A percentile compares a stretch with the other conserved stretches of the same genome.
phyloP scores from a whole-genome alignment of 1,284 basidiomycete species.

The Moesziomyces globuligerus region DNA sequence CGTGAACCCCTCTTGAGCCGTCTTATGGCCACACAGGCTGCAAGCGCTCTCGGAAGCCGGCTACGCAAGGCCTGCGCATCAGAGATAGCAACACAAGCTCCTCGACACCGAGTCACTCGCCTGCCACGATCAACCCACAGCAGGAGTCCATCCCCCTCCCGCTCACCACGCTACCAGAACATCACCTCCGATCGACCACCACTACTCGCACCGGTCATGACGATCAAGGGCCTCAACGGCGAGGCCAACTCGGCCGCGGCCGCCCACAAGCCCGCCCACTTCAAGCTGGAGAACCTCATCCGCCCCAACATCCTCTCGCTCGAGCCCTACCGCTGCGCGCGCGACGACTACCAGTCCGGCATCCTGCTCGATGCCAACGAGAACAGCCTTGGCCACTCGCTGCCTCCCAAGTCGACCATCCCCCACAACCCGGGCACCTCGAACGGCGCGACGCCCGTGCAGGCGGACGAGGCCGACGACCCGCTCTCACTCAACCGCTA shows the following conservation, averaged over 20 bases:
- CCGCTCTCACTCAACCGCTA: conserved; percentile 79
- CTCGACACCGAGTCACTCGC: not conserved
- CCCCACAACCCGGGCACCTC: conserved; percentile 37
- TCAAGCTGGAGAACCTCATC: conserved; percentile 71
- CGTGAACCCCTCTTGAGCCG: too few relatives aligned
- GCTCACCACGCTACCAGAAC: not conserved
- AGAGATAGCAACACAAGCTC: not conserved
- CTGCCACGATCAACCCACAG: not conserved
- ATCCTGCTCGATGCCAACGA: conserved; percentile 99
- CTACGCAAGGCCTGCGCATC: not conserved
- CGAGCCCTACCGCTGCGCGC: conserved; percentile 91
- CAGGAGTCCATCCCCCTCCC: not conserved
- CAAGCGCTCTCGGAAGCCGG: not conserved
- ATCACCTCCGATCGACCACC: not conserved
- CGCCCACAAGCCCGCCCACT: conserved; percentile 66
- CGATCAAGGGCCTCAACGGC: conserved; percentile 49
- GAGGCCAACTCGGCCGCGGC: conserved; percentile 24
- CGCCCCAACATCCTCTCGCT: conserved; percentile 92
- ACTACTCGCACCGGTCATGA: too few relatives aligned
- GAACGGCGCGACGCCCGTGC: conserved; percentile 23
- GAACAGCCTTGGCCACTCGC: conserved; percentile 88
- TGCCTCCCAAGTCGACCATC: conserved; percentile 69
- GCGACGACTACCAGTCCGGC: conserved; percentile 92
- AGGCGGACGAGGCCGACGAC: conserved; percentile 34
- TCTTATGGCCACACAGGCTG: not conserved